Base-by-base conservation (phyloP, 192 early-diverging fungal species). In the Umbelopsis vinacea region DNA sequence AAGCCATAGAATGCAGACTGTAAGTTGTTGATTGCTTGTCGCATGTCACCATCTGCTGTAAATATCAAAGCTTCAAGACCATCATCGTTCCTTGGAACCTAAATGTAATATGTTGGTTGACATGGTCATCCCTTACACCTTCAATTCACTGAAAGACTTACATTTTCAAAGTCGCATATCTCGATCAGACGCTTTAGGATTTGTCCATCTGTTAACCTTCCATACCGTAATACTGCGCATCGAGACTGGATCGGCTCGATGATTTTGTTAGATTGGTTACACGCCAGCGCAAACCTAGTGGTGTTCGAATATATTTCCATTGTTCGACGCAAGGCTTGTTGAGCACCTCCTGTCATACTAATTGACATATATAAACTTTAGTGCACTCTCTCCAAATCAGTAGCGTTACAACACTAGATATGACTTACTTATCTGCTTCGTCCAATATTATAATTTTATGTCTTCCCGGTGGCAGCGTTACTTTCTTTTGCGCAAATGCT, bases 401-500 rank as follows among this genome's bases (percentile, higher is more conserved):
- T 47, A 3, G 0, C 21, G 2, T 70, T 21, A 4, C 26, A 46
- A 6, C n/a, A 24, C 29, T 23, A 6, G 50, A 12, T 48, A 53
- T 52, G 8, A 68, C 50, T 69, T 67, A 88, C 85, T 82, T 88
- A 79, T 99, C 97, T n/a, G 96, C 97, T 84, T 99, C 97, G 79
- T 99, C 97, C 67, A 99, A 81, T 79, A 99, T 97, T 47, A 99
- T 84, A 73, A 95, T 87, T 80, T 95, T 95, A 78, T 93, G 92
- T 48, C 90, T 77, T 66, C 94, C 94, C 19, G 93, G 78, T 7
- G 96, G 94, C 46, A 99, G 81, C 1, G 95, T 98, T 17, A 99
- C 95, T 71, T 98, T 99, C 71, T 95, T 98, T 74, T 99, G 96
- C 11, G 97, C 97, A 91, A 99, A 99, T 82, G 93, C 91, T 76